Evolutionary conservation across 805 yeast genomes (phyloP).

Genomic region (Lachancea sp.): DNA sequence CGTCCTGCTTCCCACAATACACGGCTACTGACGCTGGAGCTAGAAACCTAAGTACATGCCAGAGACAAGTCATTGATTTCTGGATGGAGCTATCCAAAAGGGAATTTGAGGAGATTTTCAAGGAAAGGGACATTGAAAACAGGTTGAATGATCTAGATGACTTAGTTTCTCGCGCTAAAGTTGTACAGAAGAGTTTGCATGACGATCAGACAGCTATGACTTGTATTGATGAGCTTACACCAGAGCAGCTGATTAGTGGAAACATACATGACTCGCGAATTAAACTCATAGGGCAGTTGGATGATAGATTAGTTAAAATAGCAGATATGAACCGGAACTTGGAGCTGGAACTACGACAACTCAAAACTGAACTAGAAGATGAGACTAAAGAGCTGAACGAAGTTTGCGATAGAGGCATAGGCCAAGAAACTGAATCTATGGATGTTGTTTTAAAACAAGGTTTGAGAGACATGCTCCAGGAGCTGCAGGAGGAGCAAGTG

Average conservation of each 20-base stretch:
- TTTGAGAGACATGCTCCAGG: conserved; percentile 25
- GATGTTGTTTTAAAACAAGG: conserved; percentile 26
- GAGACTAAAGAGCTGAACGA: conserved; percentile 25
- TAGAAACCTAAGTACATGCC: conserved; percentile 41
- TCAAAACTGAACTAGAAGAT: conserved; percentile 17
- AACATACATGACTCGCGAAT: conserved; percentile 22
- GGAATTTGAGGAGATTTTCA: conserved; percentile 50
- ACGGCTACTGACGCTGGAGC: conserved; percentile 43
- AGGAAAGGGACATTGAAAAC: conserved; percentile 37
- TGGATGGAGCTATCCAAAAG: conserved; percentile 44
- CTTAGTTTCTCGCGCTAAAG: conserved; percentile 34
- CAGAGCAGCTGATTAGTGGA: conserved; percentile 24
- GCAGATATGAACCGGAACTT: conserved; percentile 21
- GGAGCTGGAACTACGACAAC: conserved; percentile 18
- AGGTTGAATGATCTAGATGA: conserved; percentile 37
- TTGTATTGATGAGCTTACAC: conserved; percentile 20
- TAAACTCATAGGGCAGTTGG: conserved; percentile 19
- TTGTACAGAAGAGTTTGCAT: conserved; percentile 11
- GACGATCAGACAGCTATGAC: conserved; percentile 6
- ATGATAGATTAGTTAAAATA: conserved; percentile 18
- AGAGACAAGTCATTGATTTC: conserved; percentile 45
- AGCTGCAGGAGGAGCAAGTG: conserved; percentile 14
- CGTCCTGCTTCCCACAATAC: conserved; percentile 49
- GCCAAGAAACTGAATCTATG: conserved; percentile 17
- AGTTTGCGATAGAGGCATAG: conserved; percentile 29